phyloP scores from a whole-genome alignment of 2,329 filamentous ascomycete species.

The Chaetoscypha palmicola region DNA sequence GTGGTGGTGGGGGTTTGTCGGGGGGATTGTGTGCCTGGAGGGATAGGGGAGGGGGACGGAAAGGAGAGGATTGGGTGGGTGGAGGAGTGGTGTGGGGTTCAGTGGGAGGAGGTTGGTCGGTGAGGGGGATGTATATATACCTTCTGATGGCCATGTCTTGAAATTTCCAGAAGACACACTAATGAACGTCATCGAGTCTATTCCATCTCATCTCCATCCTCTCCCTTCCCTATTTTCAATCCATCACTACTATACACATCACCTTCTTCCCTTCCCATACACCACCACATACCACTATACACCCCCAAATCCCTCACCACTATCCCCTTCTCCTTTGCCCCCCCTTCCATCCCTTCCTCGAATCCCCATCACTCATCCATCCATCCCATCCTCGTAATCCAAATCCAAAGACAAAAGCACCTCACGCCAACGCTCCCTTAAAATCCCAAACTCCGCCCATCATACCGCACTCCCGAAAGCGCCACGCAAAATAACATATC shows the following conservation, averaged over 20 bases:
- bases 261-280: background rate
- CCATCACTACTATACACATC: background rate
- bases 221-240: background rate
- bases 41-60: slow-evolving; percentile 49
- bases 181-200: background rate
- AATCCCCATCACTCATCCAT: no score
- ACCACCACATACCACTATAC: no score
- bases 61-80: slow-evolving; percentile 66
- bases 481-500: no score
- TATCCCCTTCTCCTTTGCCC: no score
- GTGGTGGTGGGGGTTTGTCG: slow-evolving; percentile 81
- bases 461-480: no score
- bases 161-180: background rate
- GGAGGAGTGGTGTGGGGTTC: slow-evolving; percentile 96
- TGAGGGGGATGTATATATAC: no score
- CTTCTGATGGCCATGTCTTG: no score
- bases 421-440: background rate
- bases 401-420: no score
- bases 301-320: no score
- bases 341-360: no score
- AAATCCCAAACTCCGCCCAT: no score
- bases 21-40: slow-evolving; percentile 63
- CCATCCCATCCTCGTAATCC: no score
- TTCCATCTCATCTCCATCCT: background rate
- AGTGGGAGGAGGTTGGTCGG: slow-evolving; percentile 74